Base-by-base conservation (phyloP, 1,139 yeast species). In the Magnusiomyces tetraspermus region DNA sequence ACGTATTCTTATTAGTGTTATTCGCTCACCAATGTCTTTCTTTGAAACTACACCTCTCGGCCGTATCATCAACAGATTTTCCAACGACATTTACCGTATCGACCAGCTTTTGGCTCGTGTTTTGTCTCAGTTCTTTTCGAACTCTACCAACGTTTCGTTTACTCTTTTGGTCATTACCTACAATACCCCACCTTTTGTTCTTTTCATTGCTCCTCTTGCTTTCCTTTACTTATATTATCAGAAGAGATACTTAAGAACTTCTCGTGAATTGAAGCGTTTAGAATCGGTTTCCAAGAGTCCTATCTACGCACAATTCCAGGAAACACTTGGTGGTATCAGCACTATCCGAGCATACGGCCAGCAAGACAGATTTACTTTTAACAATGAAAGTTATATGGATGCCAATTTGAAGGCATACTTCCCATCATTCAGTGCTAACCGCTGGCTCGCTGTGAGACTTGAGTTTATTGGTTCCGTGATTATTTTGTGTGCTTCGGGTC, bases 21-120 rank as follows among this genome's bases (percentile, higher is more conserved):
- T 90, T 57, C 77, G 92, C 57, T 95, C 97, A 0, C 98, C 97
- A 57, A 94, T 94, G 98, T 78, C 88, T 40, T 92, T 94, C 67
- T 92, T 94, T 65, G 98, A 94, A 70, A 89, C 97, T 0, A 92
- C 97, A 0, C 98, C 98, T 49, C 79, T 92, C 58, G 98, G 99
- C 40, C 80, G 98, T 68, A 81, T 94, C 55, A 75, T 92, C 69
- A 94, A 94, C 74, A 76, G 98, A 66, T 92, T 92, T 67, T 88
- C 97, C 5, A 89, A 83, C 67, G 99, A 92, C 73, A 82, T 94
- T 52, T 88, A 88, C 71, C 87, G 89, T 64, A 83, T 92, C 57
- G 98, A 92, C 70, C 96, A 89, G 67, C 76, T 84, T 36, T 75
- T 92, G 60, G 89, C 92, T 11, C 76, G 96, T 64, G 87, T 87